Conservation (phyloP, 805 yeast genomes). For the Suhomyces pyralidae region DNA sequence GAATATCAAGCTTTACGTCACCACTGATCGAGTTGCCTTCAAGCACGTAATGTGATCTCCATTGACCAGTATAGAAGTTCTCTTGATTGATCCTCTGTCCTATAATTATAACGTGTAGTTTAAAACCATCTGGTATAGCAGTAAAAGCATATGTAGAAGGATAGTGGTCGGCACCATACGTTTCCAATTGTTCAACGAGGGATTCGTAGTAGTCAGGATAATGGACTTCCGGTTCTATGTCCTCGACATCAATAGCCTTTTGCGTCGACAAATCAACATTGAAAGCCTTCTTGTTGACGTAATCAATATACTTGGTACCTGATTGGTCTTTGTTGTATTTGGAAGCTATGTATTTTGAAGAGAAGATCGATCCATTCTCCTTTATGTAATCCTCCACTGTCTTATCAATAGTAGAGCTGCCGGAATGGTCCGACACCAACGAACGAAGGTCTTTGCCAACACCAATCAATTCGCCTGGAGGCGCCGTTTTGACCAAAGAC, state of each 20-base stretch:
- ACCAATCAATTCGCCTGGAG: conserved; percentile 37
- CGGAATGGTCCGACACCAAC: conserved; percentile 19
- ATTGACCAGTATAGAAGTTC: conserved; percentile 86
- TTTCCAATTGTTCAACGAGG: conserved; percentile 32
- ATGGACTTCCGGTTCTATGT: conserved; percentile 21
- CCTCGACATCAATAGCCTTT: conserved; percentile 53
- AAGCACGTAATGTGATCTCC: conserved; percentile 67
- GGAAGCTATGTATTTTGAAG: conserved; percentile 30
- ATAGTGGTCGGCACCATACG: conserved; percentile 63
- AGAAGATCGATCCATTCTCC: conserved; percentile 28
- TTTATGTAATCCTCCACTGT: conserved; percentile 29
- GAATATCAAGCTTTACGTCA: conserved; percentile 65
- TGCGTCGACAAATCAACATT: conserved; percentile 55
- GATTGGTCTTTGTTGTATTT: conserved; percentile 28
- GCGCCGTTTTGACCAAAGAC: conserved; percentile 32
- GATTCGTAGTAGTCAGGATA: conserved; percentile 29
- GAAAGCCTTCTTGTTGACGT: conserved; percentile 44
- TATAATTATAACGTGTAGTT: conserved; percentile 53
- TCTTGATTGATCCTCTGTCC: conserved; percentile 70
- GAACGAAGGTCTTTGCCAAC: conserved; percentile 23
- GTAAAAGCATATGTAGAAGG: conserved; percentile 53
- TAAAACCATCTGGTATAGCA: conserved; percentile 35
- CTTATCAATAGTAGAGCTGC: conserved; percentile 19
- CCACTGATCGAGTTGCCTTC: conserved; percentile 45
- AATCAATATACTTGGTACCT: conserved; percentile 53